Percentiles rank a stretch among this genome's conserved stretches.
Conservation (phyloP, 192 early-diverging fungal species). For the Coemansia aciculifera region DNA sequence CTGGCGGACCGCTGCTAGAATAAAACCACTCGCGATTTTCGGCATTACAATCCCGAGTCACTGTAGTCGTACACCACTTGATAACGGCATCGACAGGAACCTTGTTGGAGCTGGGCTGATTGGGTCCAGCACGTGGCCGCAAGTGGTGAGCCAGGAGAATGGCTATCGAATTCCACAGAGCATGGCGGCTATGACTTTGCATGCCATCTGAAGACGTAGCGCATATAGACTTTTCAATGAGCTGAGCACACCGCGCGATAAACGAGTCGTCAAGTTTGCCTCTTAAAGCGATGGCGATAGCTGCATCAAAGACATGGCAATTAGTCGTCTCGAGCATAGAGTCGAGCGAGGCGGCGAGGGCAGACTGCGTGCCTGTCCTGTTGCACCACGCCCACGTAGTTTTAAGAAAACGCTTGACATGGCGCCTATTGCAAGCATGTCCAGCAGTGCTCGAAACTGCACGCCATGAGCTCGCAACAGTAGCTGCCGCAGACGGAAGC, state of each 20-base stretch:
- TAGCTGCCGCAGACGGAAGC: neutral
- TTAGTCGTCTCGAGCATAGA: slow-evolving; percentile 24
- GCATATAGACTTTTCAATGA: neutral
- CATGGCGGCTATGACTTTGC: neutral
- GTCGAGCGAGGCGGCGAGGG: slow-evolving; percentile 6
- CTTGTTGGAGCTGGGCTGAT: neutral
- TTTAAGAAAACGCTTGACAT: slow-evolving; percentile 28
- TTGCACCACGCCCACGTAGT: slow-evolving; percentile 43
- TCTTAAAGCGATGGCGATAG: slow-evolving; percentile 13
- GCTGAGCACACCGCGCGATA: neutral
- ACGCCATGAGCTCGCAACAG: slow-evolving; percentile 22
- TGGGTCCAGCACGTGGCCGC: neutral
- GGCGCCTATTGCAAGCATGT: neutral
- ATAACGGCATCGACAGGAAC: slow-evolving; percentile 11
- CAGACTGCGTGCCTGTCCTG: slow-evolving; percentile 3
- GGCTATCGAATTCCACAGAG: neutral
- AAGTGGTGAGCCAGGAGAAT: slow-evolving; percentile 12
- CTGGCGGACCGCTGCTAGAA: slow-evolving; percentile 27
- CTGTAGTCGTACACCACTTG: slow-evolving; percentile 14
- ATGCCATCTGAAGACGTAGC: neutral
- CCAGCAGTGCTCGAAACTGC: neutral
- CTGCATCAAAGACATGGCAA: slow-evolving; percentile 6
- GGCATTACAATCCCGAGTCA: neutral
- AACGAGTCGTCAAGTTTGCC: slow-evolving; percentile 5
- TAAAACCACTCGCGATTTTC: neutral